Conservation (phyloP, 352 stramenopile species). For the Phytophthora podocarpi region DNA sequence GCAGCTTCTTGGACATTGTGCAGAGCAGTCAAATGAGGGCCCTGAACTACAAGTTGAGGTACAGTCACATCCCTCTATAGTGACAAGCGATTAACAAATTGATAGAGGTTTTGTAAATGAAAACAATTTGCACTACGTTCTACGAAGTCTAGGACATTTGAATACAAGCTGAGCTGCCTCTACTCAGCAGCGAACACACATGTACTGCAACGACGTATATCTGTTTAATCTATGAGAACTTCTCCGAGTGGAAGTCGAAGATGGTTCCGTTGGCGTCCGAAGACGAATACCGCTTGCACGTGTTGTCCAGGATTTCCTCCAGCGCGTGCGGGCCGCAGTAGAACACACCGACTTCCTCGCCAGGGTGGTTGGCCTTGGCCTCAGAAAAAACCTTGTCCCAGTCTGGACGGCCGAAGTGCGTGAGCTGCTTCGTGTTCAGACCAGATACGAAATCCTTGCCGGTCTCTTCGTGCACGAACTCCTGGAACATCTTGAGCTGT, state of each 20-base stretch:
- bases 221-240: constrained; percentile 62
- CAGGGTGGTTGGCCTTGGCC: constrained; percentile 47
- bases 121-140: constrained; percentile 19
- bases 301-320: constrained; percentile 75
- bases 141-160: constrained; percentile 12
- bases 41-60: too few species aligned
- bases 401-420: constrained; percentile 87
- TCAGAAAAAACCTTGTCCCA: constrained; percentile 82
- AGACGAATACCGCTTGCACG: constrained; percentile 74
- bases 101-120: too few species aligned
- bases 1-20: constrained; percentile 59
- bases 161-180: constrained; percentile 22
- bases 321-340: constrained; percentile 83
- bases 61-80: constrained; percentile 13
- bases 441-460: constrained; percentile 84
- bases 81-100: background rate
- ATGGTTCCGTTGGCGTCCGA: constrained; percentile 52
- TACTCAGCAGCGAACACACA: constrained; percentile 10
- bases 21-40: constrained; percentile 1
- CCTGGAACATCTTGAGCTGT: constrained; percentile 85
- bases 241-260: constrained; percentile 89
- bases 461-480: constrained; percentile 81
- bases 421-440: constrained; percentile 78
- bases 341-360: constrained; percentile 87
- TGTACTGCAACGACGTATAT: constrained; percentile 23